Conservation (phyloP, 768 basidiomycete species). For the Crepidotus variabilis region DNA sequence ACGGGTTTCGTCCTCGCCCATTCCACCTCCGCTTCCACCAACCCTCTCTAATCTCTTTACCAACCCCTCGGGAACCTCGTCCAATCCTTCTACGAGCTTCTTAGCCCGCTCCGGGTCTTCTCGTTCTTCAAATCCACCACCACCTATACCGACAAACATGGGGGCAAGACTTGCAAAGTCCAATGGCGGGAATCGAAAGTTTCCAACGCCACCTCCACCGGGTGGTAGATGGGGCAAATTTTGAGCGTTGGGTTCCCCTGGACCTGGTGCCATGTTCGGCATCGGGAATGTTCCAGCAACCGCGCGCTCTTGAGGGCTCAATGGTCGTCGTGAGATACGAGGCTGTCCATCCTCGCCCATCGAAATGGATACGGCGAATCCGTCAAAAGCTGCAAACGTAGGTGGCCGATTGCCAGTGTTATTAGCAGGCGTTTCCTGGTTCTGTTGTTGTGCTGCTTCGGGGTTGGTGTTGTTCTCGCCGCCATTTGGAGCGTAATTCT, state of each 20-base stretch:
- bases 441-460: background rate
- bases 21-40: slow-evolving; percentile 28
- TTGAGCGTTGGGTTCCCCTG: background rate
- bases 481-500: background rate
- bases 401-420: background rate
- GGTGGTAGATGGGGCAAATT: background rate
- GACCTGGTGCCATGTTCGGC: background rate
- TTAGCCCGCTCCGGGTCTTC: slow-evolving; percentile 71
- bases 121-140: slow-evolving; percentile 25
- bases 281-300: background rate
- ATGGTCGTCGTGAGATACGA: background rate
- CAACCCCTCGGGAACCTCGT: slow-evolving; percentile 63
- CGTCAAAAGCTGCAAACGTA: background rate
- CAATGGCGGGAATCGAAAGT: background rate
- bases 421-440: background rate
- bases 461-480: background rate
- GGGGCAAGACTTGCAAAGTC: slow-evolving; percentile 4
- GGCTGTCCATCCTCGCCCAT: background rate
- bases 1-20: slow-evolving; percentile 23
- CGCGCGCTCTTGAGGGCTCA: background rate
- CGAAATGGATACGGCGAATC: background rate
- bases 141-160: slow-evolving; percentile 12
- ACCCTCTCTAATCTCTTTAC: slow-evolving; percentile 61
- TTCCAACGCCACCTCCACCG: background rate
- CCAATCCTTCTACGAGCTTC: slow-evolving; percentile 58